These are phyloP conservation scores for Linum usitatissimum DNA, from an alignment of 345 rosid species.

Conservation along the genomic window DNA sequence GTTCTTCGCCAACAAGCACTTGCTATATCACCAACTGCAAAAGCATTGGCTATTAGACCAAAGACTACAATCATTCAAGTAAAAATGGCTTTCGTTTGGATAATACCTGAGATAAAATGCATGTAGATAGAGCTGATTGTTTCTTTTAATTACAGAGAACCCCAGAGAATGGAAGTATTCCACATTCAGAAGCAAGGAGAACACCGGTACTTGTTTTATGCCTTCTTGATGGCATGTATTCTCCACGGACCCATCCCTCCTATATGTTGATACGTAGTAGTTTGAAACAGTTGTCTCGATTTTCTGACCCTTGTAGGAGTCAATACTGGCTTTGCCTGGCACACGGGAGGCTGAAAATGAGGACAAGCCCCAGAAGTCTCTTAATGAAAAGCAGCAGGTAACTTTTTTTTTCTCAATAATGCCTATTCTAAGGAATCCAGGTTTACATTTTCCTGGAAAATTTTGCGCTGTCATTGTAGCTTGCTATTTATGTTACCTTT, in stretches of 20 bases:
- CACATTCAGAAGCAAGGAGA: not conserved
- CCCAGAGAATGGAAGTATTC: constrained; percentile 10
- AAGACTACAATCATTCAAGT: constrained; percentile 9
- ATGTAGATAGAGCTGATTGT: not conserved
- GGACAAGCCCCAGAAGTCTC: constrained; percentile 8
- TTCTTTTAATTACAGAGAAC: constrained; percentile 6
- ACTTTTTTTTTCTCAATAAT: not conserved
- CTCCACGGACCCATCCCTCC: not conserved
- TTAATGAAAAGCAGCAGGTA: constrained; percentile 8
- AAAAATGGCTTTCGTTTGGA: not conserved
- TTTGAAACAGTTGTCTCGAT: not conserved
- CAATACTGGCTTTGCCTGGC: not conserved
- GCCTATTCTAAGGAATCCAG: not conserved
- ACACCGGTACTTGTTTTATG: not conserved
- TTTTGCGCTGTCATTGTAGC: not conserved
- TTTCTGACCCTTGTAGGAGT: not conserved
- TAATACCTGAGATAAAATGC: not conserved
- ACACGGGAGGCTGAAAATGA: constrained; percentile 3
- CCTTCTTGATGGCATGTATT: not conserved
- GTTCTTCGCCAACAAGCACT: constrained; percentile 11
- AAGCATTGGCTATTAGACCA: not conserved
- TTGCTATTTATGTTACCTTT: not conserved
- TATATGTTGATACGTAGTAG: not conserved
- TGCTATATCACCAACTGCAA: constrained; percentile 12
- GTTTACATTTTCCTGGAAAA: not conserved